Percentiles rank a stretch among this genome's conserved stretches.
phyloP scores from a whole-genome alignment of 2,329 filamentous ascomycete species.

The Phoma herbarum region DNA sequence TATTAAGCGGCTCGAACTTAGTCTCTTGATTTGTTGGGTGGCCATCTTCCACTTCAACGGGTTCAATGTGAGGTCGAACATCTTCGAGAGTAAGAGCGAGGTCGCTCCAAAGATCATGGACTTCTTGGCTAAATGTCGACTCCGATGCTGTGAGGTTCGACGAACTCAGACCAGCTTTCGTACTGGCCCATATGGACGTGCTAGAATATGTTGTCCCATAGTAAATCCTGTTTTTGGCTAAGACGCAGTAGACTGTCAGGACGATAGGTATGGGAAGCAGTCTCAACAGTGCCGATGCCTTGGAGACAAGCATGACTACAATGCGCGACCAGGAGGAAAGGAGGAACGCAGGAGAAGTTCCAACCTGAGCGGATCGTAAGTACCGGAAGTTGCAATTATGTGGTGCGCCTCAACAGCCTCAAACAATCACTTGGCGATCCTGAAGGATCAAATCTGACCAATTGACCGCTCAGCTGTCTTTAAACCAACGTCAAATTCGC shows the following conservation, averaged over 20 bases:
- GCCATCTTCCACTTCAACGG: constrained; percentile 25
- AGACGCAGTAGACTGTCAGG: constrained; percentile 4
- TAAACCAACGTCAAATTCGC: background rate
- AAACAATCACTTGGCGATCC: background rate
- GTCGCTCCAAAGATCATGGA: constrained; percentile 9
- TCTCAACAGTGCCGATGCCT: constrained; percentile 4
- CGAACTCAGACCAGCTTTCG: background rate
- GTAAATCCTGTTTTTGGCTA: background rate
- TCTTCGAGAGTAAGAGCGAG: constrained; percentile 13
- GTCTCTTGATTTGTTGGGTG: constrained; percentile 8
- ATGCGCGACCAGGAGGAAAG: background rate
- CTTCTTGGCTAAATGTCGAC: constrained; percentile 5
- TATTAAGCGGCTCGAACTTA: constrained; percentile 25
- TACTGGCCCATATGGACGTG: background rate
- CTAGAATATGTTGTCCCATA: background rate
- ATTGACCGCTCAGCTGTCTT: background rate
- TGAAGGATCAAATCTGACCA: background rate
- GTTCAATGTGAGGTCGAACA: constrained; percentile 27
- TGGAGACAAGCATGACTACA: constrained; percentile 2
- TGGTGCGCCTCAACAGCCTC: background rate
- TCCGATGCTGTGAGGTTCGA: constrained; percentile 3
- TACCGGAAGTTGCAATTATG: background rate
- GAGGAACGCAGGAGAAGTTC: background rate
- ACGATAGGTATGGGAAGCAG: constrained; percentile 7
- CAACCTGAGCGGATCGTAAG: background rate